Evolutionary conservation across 1,284 basidiomycete species (phyloP).

Genomic region (Cyathus pygmaeus): DNA sequence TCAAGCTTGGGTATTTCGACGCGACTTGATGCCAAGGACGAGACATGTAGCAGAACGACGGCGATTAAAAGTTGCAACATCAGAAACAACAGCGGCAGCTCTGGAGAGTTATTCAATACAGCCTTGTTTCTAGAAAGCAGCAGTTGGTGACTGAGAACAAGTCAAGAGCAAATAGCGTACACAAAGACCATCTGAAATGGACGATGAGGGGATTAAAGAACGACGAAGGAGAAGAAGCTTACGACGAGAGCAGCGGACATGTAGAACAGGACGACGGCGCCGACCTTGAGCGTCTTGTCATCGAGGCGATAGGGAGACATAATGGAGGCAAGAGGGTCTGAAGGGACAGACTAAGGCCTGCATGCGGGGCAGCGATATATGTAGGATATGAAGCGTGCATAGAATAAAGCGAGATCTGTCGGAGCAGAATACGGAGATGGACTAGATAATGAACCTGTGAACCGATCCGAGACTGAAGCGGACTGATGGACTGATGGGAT

Average conservation of each 20-base stretch:
- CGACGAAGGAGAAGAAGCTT: constrained; percentile 37
- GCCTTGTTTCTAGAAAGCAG: constrained; percentile 68
- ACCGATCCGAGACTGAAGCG: constrained; percentile 7
- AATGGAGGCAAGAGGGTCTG: neutral
- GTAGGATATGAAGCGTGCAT: neutral
- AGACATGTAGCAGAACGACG: constrained; percentile 68
- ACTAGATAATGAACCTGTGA: too few relatives aligned
- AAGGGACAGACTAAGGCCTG: neutral
- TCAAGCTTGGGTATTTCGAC: constrained; percentile 69
- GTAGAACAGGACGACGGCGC: constrained; percentile 80
- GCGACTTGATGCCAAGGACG: constrained; percentile 55
- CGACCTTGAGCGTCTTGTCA: constrained; percentile 59
- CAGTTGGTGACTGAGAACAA: neutral
- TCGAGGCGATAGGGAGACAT: constrained; percentile 21
- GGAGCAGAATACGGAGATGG: neutral
- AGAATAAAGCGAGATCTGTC: neutral
- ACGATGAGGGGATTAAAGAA: neutral
- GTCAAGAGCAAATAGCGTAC: constrained; percentile 49
- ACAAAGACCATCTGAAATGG: constrained; percentile 70
- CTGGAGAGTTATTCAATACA: constrained; percentile 73
- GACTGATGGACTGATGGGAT: neutral
- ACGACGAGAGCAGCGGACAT: constrained; percentile 79
- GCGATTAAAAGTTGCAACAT: constrained; percentile 75
- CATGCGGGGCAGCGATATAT: neutral
- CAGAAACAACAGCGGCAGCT: constrained; percentile 76